phyloP scores from a whole-genome alignment of 2,329 filamentous ascomycete genomes.

The Paraconiothyrium brasiliense region DNA sequence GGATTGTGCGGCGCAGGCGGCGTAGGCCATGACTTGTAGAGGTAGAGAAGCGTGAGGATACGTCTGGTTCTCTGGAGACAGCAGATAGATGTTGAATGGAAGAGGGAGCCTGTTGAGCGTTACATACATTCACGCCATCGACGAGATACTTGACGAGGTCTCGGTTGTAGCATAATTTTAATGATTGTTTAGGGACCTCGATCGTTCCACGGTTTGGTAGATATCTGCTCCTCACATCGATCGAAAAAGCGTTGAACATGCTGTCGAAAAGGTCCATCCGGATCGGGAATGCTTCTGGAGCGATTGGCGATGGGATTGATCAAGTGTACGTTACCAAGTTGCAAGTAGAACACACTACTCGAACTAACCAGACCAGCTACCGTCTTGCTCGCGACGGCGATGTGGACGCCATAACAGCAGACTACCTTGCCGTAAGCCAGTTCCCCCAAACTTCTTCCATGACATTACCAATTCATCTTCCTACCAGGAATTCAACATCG shows the following conservation, averaged over 20 bases:
- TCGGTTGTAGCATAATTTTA: too few species aligned
- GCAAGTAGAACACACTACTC: not conserved
- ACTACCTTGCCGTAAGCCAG: slow-evolving; percentile 41
- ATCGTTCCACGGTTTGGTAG: not conserved
- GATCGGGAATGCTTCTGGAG: slow-evolving; percentile 45
- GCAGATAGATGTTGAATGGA: not conserved
- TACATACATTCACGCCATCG: not conserved
- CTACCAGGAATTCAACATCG: slow-evolving; percentile 39
- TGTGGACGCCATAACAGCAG: slow-evolving; percentile 74
- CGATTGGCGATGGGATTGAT: slow-evolving; percentile 43
- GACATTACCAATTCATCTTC: not conserved
- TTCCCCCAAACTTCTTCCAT: not conserved
- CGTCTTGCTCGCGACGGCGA: slow-evolving; percentile 70
- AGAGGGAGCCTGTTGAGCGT: not conserved
- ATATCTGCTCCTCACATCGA: not conserved
- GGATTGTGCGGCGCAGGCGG: not conserved
- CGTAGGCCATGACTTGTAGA: not conserved
- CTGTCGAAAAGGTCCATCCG: slow-evolving; percentile 35
- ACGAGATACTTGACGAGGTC: not conserved
- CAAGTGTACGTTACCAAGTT: slow-evolving; percentile 30
- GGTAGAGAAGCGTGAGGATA: not conserved
- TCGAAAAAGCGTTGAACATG: slow-evolving; percentile 3
- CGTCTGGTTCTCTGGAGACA: not conserved
- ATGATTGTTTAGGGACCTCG: not conserved
- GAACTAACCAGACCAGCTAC: slow-evolving; percentile 29